Base-by-base conservation (phyloP, 306 rosid species). In the Potentilla sterilis region DNA sequence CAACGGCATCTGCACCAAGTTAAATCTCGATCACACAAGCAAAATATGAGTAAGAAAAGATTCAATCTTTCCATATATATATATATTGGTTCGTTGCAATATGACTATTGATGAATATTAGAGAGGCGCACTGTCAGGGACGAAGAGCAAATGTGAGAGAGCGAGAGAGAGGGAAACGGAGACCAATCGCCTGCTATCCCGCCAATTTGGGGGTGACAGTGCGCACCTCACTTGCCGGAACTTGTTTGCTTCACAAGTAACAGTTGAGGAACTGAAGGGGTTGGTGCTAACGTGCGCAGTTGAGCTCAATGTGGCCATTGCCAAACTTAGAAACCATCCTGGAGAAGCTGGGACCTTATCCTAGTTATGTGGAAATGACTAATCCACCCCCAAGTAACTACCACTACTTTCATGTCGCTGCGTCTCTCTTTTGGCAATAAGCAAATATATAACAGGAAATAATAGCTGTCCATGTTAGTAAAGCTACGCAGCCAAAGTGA, bases 171-270 rank as follows among this genome's bases (percentile, higher is more conserved):
- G 77, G 78, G 97, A 82, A 69, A 91, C 48, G 69, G 93, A 90
- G 79, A 92, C 79, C 79, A 75, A 52, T 40, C 97, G 96, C 63
- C 97, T 82, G 42, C 90, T 81, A 75, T 94, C 88, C 64, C 79
- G 89, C 89, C 94, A 76, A 74, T 73, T 70, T 24, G 79, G 80
- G 19, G 96, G 75, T 35, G 89, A 82, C 83, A 76, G 64, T 66
- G 89, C 83, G 89, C 92, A 87, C 73, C 85, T 83, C 79, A 79
- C 82, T 21, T 69, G 81, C 77, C 73, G 79, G 22, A 19, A 12
- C 47, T 49, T 76, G 82, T 67, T 72, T 16, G 54, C 18, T 21
- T 24, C 62, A 1, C 67, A 19, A 40, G 14, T 37, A 16, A 58
- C 40, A 40, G 24, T 9, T 5, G 77, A 80, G 54, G 62, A 76